phyloP scores from a whole-genome alignment of 73 alveolate species.

The Tetrahymena thermophila region DNA sequence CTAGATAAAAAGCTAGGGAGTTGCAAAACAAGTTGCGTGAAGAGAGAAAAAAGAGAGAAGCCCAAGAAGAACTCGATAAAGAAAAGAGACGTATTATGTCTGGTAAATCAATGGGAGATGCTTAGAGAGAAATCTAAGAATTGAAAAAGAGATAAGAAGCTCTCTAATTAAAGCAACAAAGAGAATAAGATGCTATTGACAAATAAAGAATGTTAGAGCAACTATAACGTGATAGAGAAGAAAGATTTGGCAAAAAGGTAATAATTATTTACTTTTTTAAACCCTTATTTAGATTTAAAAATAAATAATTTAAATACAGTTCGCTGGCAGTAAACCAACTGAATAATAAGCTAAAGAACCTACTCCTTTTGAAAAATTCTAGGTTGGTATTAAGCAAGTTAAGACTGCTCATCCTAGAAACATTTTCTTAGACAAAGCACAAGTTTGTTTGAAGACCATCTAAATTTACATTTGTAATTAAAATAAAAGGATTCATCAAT shows the following conservation, averaged over 20 bases:
- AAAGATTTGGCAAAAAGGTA: background rate
- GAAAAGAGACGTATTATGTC: background rate
- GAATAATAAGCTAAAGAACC: background rate
- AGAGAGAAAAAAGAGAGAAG: background rate
- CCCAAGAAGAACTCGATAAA: background rate
- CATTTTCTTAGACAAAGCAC: background rate
- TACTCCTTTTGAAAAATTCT: background rate
- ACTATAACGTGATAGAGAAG: background rate
- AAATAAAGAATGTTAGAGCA: background rate
- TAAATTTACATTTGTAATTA: background rate
- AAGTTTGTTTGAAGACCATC: background rate
- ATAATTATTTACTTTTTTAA: too few species aligned
- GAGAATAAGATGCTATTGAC: background rate
- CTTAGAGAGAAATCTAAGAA: background rate
- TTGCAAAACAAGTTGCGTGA: background rate
- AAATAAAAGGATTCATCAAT: background rate
- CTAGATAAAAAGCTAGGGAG: background rate
- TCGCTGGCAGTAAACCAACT: background rate
- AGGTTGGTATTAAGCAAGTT: background rate
- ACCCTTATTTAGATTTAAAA: too few species aligned
- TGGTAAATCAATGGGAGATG: background rate
- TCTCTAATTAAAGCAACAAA: background rate
- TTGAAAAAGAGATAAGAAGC: background rate
- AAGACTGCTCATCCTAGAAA: background rate
- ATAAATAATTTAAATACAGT: too few species aligned